These are phyloP conservation scores for Collybia sp. DNA, from an alignment of 768 basidiomycete genomes.

Conservation along the genomic window DNA sequence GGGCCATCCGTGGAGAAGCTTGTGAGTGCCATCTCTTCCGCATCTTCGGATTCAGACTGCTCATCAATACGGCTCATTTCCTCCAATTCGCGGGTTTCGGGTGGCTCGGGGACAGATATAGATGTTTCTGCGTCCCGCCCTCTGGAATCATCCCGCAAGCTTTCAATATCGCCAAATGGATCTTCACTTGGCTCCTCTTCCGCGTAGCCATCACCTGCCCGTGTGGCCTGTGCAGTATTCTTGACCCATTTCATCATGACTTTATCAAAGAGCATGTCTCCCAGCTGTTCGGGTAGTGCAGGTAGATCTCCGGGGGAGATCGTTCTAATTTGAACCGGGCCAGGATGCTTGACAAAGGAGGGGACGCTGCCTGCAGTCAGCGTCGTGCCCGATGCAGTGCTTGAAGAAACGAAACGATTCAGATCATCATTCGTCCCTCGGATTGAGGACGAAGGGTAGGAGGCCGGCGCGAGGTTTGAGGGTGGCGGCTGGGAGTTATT, in stretches of 20 bases:
- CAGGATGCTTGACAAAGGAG: conserved; percentile 82
- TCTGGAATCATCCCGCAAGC: conserved; percentile 62
- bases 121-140: conserved; percentile 18
- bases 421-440: conserved; percentile 65
- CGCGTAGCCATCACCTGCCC: conserved; percentile 22
- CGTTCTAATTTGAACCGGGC: conserved; percentile 72
- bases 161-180: conserved; percentile 90
- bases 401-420: conserved; percentile 86
- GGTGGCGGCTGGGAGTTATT: conserved; percentile 19
- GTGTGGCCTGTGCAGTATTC: conserved; percentile 34
- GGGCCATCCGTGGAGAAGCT: conserved; percentile 72
- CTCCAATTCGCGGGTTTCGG: conserved; percentile 7
- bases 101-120: not conserved
- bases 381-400: conserved; percentile 76
- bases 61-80: conserved; percentile 50
- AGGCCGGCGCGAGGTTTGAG: conserved; percentile 27
- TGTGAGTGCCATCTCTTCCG: conserved; percentile 61
- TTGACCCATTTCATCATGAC: conserved; percentile 85
- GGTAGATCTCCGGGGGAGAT: conserved; percentile 82
- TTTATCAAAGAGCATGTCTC: conserved; percentile 85
- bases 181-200: conserved; percentile 67
- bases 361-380: conserved; percentile 67
- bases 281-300: conserved; percentile 69
- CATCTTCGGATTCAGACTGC: conserved; percentile 48
- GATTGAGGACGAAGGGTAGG: conserved; percentile 48